Evolutionary conservation across 805 yeast species (phyloP).

Genomic region (Yarrowia deformans): DNA sequence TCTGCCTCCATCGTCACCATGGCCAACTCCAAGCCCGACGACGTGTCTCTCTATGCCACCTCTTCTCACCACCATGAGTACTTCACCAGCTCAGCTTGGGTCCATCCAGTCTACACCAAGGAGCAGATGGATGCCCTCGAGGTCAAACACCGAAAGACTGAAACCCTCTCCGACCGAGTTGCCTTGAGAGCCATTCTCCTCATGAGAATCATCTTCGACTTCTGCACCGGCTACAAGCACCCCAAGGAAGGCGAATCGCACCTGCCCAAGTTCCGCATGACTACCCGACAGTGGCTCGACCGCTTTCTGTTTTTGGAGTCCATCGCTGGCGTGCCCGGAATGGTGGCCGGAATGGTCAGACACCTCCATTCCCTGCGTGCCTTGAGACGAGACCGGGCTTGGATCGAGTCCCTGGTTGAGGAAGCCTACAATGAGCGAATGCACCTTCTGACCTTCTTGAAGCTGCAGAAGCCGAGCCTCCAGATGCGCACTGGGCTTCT

Average conservation of each 20-base stretch:
- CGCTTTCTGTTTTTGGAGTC: slow-evolving; percentile 68
- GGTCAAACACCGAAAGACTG: slow-evolving; percentile 63
- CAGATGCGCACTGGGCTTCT: slow-evolving; percentile 55
- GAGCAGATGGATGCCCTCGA: slow-evolving; percentile 55
- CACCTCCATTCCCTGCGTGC: slow-evolving; percentile 70
- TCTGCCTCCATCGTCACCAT: slow-evolving; percentile 8
- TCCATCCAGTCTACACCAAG: slow-evolving; percentile 54
- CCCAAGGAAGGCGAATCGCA: slow-evolving; percentile 54
- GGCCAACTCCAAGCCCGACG: slow-evolving; percentile 30
- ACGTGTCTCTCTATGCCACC: slow-evolving; percentile 24
- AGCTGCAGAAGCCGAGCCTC: slow-evolving; percentile 67
- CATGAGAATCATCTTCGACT: slow-evolving; percentile 62
- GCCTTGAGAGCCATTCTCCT: slow-evolving; percentile 58
- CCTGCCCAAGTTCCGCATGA: slow-evolving; percentile 58
- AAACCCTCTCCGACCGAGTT: slow-evolving; percentile 45
- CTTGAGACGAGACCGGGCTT: slow-evolving; percentile 71
- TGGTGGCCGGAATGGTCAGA: slow-evolving; percentile 74
- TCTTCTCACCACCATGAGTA: slow-evolving; percentile 26
- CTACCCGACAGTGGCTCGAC: slow-evolving; percentile 68
- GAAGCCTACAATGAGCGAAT: slow-evolving; percentile 82
- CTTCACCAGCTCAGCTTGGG: slow-evolving; percentile 49
- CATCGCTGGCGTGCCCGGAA: slow-evolving; percentile 80
- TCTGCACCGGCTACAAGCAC: slow-evolving; percentile 70
- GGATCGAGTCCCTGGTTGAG: slow-evolving; percentile 75
- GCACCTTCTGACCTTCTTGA: slow-evolving; percentile 73